phyloP scores from a whole-genome alignment of 805 yeast genomes.

The Teunomyces pallodes region DNA sequence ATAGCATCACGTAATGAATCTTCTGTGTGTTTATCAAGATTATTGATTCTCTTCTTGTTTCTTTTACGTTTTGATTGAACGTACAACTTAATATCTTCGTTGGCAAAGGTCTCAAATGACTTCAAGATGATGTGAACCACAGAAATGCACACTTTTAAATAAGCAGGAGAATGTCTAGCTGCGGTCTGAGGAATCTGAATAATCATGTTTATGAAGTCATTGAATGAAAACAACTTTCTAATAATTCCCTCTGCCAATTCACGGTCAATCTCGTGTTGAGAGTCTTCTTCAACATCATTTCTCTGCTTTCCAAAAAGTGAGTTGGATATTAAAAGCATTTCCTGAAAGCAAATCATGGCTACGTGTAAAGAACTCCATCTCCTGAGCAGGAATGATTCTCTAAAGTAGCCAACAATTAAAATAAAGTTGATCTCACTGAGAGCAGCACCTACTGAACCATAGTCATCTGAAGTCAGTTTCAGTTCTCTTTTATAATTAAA shows the following conservation, averaged over 20 bases:
- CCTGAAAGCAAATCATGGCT: constrained; percentile 63
- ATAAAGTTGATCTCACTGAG: constrained; percentile 61
- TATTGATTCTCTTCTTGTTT: constrained; percentile 21
- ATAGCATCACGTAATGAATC: constrained; percentile 26
- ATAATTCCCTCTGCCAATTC: constrained; percentile 56
- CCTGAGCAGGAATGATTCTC: constrained; percentile 39
- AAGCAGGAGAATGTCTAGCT: constrained; percentile 58
- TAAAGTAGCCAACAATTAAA: constrained; percentile 46
- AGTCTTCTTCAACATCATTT: constrained; percentile 45
- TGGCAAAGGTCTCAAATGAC: constrained; percentile 63
- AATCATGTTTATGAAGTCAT: constrained; percentile 54
- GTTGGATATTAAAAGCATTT: constrained; percentile 51
- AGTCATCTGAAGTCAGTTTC: constrained; percentile 23
- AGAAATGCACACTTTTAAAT: constrained; percentile 59
- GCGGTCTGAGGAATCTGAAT: constrained; percentile 63
- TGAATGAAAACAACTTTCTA: constrained; percentile 68
- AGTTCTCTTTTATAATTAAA: constrained; percentile 56
- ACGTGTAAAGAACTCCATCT: constrained; percentile 68
- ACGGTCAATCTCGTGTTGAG: constrained; percentile 36
- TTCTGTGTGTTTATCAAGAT: constrained; percentile 24
- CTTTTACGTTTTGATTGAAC: constrained; percentile 45
- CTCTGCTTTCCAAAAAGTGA: constrained; percentile 36
- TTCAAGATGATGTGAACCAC: constrained; percentile 64
- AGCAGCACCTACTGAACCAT: constrained; percentile 51
- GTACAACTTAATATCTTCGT: constrained; percentile 50